These are phyloP conservation scores for Amoebophrya sp. DNA, from an alignment of 169 alveolate genomes.

Conservation along the genomic window DNA sequence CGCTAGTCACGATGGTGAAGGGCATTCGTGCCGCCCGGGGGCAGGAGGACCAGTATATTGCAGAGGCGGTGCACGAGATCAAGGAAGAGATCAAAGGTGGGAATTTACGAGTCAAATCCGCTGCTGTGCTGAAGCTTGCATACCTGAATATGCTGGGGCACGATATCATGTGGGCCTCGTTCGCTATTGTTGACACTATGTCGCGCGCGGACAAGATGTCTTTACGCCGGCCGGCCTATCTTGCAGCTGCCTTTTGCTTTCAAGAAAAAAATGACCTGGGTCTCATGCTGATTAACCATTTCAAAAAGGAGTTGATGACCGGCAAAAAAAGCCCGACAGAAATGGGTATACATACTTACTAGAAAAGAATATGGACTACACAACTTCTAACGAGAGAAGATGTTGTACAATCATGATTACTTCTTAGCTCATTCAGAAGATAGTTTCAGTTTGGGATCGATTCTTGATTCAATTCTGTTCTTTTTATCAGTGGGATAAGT, in stretches of 20 bases:
- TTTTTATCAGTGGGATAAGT: no score
- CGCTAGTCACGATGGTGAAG: conserved; percentile 7
- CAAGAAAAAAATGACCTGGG: conserved; percentile 34
- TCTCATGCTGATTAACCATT: conserved; percentile 41
- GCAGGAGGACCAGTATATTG: background rate
- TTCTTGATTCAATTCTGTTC: no score
- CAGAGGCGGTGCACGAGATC: background rate
- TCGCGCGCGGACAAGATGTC: background rate
- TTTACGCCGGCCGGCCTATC: conserved; percentile 43
- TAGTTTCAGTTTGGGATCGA: no score
- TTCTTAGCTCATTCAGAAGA: no score
- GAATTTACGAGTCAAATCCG: conserved; percentile 8
- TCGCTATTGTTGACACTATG: conserved; percentile 43
- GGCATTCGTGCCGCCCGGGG: background rate
- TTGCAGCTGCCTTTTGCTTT: conserved; percentile 36
- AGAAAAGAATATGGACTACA: background rate
- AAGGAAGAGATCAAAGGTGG: background rate
- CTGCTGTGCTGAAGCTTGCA: conserved; percentile 40
- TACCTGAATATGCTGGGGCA: conserved; percentile 44
- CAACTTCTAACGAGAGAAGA: background rate
- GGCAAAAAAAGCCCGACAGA: conserved; percentile 29
- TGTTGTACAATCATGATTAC: background rate
- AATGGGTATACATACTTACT: background rate
- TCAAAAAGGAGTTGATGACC: conserved; percentile 40
- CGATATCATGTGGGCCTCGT: conserved; percentile 39